Conservation (phyloP, 2,329 filamentous ascomycete genomes). For the Colletotrichum gigasporum region DNA sequence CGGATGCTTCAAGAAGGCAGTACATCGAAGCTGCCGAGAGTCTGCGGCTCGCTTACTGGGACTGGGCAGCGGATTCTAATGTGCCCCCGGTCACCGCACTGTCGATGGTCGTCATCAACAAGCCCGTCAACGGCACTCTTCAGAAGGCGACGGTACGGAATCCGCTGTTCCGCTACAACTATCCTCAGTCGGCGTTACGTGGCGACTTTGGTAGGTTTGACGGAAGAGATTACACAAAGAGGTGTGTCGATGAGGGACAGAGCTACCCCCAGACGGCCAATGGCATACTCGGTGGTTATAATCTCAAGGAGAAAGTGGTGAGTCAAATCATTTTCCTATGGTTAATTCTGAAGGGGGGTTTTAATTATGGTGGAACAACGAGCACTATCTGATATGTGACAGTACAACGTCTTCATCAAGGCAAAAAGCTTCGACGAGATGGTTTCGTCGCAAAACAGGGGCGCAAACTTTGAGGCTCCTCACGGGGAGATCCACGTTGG, state of each 20-base stretch:
- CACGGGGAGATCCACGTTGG: conserved; percentile 54
- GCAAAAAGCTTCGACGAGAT: conserved; percentile 49
- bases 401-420: conserved; percentile 55
- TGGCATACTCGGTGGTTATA: conserved; percentile 38
- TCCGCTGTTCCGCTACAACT: conserved; percentile 62
- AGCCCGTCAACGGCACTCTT: conserved; percentile 46
- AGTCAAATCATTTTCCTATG: conserved; percentile 33
- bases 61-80: conserved; percentile 56
- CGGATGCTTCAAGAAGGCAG: not conserved
- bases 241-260: conserved; percentile 18
- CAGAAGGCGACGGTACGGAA: conserved; percentile 52
- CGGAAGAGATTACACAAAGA: conserved; percentile 17
- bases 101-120: conserved; percentile 48
- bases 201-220: conserved; percentile 47
- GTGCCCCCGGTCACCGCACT: conserved; percentile 53
- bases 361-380: too few relatives aligned
- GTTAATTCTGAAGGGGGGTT: too few relatives aligned
- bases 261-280: conserved; percentile 53
- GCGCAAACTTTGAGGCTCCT: conserved; percentile 53
- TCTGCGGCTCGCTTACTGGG: conserved; percentile 63
- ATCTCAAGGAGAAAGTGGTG: conserved; percentile 53
- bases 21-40: conserved; percentile 57
- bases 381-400: conserved; percentile 11
- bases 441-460: conserved; percentile 46
- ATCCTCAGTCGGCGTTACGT: conserved; percentile 50